A percentile compares a stretch with the other conserved stretches of the same genome.
Evolutionary conservation across 2,329 filamentous ascomycete genomes (phyloP).

Genomic region (Aspergillus sojae): DNA sequence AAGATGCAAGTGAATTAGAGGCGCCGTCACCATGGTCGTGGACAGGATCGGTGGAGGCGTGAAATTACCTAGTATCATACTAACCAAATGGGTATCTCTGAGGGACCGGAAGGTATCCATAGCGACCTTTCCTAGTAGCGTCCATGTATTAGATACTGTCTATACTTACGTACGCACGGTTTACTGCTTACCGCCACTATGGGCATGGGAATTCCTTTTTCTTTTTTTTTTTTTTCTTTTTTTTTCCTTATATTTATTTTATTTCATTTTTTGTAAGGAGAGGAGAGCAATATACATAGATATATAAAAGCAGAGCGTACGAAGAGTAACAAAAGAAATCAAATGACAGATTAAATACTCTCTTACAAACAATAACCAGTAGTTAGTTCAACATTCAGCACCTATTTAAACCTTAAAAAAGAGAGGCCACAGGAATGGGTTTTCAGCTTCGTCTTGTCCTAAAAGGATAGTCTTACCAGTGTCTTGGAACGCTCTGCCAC

Average conservation of each 20-base stretch:
- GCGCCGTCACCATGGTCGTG: slow-evolving; percentile 26
- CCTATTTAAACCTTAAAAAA: not conserved
- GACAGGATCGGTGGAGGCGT: slow-evolving; percentile 20
- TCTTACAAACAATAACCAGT: not conserved
- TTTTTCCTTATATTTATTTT: no score
- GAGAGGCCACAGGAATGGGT: not conserved
- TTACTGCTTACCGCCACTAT: slow-evolving; percentile 2
- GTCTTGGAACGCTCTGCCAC: not conserved
- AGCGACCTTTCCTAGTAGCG: not conserved
- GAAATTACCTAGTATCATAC: slow-evolving; percentile 1
- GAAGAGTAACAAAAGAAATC: not conserved
- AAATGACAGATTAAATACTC: not conserved
- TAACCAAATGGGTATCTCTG: not conserved
- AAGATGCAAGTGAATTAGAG: slow-evolving; percentile 20
- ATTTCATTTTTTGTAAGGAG: no score
- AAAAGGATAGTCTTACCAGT: not conserved
- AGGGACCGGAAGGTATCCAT: not conserved
- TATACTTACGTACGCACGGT: not conserved
- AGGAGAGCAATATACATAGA: not conserved
- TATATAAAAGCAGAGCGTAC: not conserved
- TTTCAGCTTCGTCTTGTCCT: not conserved
- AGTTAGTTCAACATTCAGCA: not conserved
- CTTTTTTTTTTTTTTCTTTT: not conserved
- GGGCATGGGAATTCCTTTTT: not conserved
- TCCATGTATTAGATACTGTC: not conserved